These are phyloP conservation scores for Gossypium bickii DNA, from an alignment of 345 rosid genomes.

Conservation along the genomic window DNA sequence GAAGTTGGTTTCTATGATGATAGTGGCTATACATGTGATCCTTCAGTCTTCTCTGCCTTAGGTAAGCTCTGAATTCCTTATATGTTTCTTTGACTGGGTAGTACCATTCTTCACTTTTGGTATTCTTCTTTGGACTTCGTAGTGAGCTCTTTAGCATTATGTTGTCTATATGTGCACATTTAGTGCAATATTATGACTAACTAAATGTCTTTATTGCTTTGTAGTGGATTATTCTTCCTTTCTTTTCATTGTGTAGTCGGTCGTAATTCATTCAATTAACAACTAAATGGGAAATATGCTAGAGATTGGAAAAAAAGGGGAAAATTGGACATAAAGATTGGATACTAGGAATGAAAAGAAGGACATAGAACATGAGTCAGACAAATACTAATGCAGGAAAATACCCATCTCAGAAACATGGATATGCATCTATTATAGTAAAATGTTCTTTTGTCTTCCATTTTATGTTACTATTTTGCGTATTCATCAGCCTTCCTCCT, in stretches of 20 bases:
- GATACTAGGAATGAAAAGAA: not conserved
- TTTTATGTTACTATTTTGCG: not conserved
- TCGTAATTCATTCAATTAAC: not conserved
- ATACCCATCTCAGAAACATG: not conserved
- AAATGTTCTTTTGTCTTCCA: not conserved
- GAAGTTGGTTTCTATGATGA: conserved; percentile 33
- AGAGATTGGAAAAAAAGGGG: not conserved
- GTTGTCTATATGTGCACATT: not conserved
- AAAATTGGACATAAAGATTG: not conserved
- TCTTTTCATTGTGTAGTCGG: not conserved
- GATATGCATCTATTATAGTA: not conserved
- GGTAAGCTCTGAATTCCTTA: conserved; percentile 43
- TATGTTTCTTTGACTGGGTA: not conserved
- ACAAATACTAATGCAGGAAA: not conserved
- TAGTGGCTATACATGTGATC: conserved; percentile 30
- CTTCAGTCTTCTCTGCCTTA: conserved; percentile 35
- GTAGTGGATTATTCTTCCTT: not conserved
- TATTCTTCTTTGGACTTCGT: not conserved
- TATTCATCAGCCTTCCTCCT: not conserved
- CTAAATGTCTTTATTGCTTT: not conserved
- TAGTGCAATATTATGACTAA: not conserved
- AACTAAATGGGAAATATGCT: not conserved
- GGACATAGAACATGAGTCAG: not conserved
- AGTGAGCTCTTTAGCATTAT: not conserved
- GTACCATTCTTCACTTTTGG: not conserved